Conservation (phyloP, 768 basidiomycete species). For the Hemileccinum rubropunctum region DNA sequence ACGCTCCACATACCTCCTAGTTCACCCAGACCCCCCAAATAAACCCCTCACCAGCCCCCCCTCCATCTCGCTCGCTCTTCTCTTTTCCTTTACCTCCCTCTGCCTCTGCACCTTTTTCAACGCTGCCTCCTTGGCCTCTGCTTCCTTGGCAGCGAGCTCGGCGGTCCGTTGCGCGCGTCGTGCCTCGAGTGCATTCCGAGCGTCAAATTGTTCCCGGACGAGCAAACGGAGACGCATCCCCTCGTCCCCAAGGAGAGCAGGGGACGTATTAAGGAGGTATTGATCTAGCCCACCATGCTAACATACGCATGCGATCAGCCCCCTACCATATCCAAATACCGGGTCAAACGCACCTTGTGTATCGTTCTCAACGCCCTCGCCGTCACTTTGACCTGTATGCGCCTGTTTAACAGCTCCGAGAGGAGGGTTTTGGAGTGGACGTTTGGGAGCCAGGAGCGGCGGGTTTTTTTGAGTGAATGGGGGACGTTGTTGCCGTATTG, state of each 20-base stretch:
- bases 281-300: conserved; percentile 72
- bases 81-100: conserved; percentile 3
- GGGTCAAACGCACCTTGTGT: conserved; percentile 57
- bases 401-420: conserved; percentile 60
- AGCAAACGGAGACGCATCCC: conserved; percentile 46
- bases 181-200: conserved; percentile 17
- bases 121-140: conserved; percentile 4
- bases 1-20: too few species aligned
- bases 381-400: conserved; percentile 67
- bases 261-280: conserved; percentile 54
- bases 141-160: conserved; percentile 19
- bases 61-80: conserved; percentile 2
- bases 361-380: conserved; percentile 77
- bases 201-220: conserved; percentile 32
- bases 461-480: conserved; percentile 85
- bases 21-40: conserved; percentile 11
- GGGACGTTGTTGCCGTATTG: conserved; percentile 88
- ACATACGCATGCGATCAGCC: not conserved
- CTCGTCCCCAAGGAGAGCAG: conserved; percentile 36
- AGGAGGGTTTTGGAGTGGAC: conserved; percentile 72
- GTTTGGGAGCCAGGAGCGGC: conserved; percentile 86
- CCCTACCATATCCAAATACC: not conserved
- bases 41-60: conserved; percentile 15
- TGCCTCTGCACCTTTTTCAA: conserved; percentile 7
- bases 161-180: conserved; percentile 17